These are phyloP conservation scores for Nelumbo lutea DNA, from an alignment of 164 flowering plant species.

Conservation along the genomic window DNA sequence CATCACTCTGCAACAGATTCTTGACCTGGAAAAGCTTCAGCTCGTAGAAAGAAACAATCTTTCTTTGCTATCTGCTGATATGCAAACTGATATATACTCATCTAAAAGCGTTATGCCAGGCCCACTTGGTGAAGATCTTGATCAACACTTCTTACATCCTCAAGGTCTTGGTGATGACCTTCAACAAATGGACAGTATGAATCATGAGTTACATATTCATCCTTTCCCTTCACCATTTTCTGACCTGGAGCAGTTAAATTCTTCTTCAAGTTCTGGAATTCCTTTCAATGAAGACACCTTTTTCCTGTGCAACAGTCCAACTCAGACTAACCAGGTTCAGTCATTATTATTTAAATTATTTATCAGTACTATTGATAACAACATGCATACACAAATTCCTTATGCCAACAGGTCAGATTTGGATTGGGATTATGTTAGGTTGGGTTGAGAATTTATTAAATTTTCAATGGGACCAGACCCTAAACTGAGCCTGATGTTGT, in stretches of 20 bases:
- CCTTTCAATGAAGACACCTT: constrained; percentile 43
- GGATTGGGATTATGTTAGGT: no score
- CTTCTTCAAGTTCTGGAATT: constrained; percentile 27
- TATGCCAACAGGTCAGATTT: no score
- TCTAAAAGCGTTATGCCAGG: constrained; percentile 7
- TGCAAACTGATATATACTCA: constrained; percentile 20
- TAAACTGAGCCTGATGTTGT: no score
- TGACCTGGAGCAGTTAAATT: constrained; percentile 34
- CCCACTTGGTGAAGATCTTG: constrained; percentile 22
- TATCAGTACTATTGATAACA: background rate
- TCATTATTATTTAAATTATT: background rate
- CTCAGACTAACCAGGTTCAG: constrained; percentile 48
- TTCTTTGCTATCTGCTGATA: constrained; percentile 22
- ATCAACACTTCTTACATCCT: constrained; percentile 17
- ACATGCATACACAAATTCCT: no score
- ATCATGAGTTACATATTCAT: constrained; percentile 26
- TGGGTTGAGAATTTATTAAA: no score
- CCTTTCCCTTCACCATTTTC: constrained; percentile 34
- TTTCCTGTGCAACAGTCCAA: constrained; percentile 55
- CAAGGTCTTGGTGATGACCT: constrained; percentile 18
- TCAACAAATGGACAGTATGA: constrained; percentile 22
- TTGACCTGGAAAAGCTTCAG: constrained; percentile 57
- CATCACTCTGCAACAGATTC: constrained; percentile 55
- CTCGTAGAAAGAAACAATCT: constrained; percentile 27
- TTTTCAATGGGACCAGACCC: no score